phyloP scores from a whole-genome alignment of 1,284 basidiomycete species.

The Tetrapyrgos nigripes region DNA sequence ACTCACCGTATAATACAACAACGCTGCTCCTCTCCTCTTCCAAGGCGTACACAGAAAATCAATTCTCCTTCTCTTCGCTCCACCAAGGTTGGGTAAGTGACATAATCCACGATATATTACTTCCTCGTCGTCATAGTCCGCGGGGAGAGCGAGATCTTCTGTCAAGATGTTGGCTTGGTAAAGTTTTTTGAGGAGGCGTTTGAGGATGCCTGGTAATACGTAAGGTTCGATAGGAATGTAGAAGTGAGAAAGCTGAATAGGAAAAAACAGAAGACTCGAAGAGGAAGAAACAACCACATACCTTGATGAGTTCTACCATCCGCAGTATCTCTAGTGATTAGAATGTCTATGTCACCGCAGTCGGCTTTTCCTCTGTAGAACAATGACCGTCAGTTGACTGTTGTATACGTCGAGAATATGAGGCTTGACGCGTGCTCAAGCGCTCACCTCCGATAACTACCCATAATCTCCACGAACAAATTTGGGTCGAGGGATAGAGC shows the following conservation, averaged over 20 bases:
- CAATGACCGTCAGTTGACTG: too few relatives aligned
- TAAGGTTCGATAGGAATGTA: too few relatives aligned
- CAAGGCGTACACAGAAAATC: constrained; percentile 85
- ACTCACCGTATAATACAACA: too few relatives aligned
- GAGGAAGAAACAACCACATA: constrained; percentile 51
- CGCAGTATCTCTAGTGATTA: constrained; percentile 84
- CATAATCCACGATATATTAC: constrained; percentile 85
- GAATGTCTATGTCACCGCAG: constrained; percentile 91
- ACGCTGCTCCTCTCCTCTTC: constrained; percentile 81
- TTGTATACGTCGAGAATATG: too few relatives aligned
- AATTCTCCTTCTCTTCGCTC: constrained; percentile 71
- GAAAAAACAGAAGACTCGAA: too few relatives aligned
- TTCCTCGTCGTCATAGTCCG: too few relatives aligned
- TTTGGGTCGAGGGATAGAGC: too few relatives aligned
- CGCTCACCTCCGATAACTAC: too few relatives aligned
- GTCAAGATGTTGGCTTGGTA: constrained; percentile 69
- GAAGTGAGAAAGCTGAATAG: too few relatives aligned
- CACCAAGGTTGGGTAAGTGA: constrained; percentile 42
- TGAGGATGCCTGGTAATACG: constrained; percentile 65
- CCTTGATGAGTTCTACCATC: constrained; percentile 76
- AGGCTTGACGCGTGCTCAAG: too few relatives aligned
- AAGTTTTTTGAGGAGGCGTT: constrained; percentile 62
- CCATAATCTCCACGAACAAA: too few relatives aligned
- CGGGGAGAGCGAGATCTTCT: constrained; percentile 78
- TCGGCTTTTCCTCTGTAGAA: constrained; percentile 73